phyloP scores from a whole-genome alignment of 495 filamentous ascomycete genomes.

The Astrothelium subdiscretum region DNA sequence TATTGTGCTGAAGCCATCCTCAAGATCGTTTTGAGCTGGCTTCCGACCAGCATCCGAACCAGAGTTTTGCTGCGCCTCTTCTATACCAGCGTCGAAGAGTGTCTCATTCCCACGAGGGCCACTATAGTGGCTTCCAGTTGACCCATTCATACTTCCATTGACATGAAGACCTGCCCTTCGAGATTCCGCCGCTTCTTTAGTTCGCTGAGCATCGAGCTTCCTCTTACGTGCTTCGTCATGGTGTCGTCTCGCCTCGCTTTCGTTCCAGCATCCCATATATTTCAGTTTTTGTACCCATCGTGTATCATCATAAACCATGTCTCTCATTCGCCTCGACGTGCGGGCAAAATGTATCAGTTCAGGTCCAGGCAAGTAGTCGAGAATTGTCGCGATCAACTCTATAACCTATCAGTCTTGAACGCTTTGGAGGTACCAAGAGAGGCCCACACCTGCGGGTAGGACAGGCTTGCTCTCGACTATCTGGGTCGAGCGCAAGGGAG shows the following conservation, averaged over 20 bases:
- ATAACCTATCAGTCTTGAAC: constrained; percentile 1
- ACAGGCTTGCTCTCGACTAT: constrained; percentile 63
- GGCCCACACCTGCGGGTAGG: constrained; percentile 60
- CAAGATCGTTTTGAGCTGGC: constrained; percentile 17
- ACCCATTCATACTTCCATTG: constrained; percentile 27
- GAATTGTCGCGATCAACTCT: constrained; percentile 83
- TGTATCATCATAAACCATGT: constrained; percentile 99
- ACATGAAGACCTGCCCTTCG: constrained; percentile 28
- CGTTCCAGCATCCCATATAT: constrained; percentile 86
- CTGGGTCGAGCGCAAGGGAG: constrained; percentile 61
- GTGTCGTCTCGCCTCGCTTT: constrained; percentile 66
- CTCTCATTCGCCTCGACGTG: constrained; percentile 75
- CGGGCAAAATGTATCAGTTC: constrained; percentile 81
- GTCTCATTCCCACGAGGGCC: constrained; percentile 26
- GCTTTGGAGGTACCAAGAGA: not conserved
- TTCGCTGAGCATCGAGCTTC: constrained; percentile 48
- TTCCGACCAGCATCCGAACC: constrained; percentile 3
- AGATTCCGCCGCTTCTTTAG: constrained; percentile 39
- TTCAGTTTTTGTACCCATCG: constrained; percentile 81
- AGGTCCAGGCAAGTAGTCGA: constrained; percentile 75
- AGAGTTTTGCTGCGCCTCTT: constrained; percentile 26
- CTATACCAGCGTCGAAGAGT: constrained; percentile 59
- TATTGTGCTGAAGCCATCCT: constrained; percentile 60
- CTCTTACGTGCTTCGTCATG: constrained; percentile 63
- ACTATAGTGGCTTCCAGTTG: constrained; percentile 21